phyloP scores from a whole-genome alignment of 2,329 filamentous ascomycete genomes.

The Furcasterigmium sp. region DNA sequence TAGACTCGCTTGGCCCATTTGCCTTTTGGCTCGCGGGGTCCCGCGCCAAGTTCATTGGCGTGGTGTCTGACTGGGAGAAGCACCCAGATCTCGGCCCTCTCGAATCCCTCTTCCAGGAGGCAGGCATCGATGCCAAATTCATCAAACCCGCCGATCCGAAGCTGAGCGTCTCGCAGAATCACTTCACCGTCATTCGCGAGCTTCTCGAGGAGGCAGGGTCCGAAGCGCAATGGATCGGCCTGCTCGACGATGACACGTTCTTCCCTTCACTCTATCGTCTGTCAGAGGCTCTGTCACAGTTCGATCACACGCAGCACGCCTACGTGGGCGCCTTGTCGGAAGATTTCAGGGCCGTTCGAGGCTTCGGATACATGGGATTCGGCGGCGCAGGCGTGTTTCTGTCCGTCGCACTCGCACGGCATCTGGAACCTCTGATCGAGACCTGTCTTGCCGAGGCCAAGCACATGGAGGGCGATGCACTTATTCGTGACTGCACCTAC shows the following conservation, averaged over 20 bases:
- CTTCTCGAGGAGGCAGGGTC: constrained; percentile 37
- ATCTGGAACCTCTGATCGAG: constrained; percentile 41
- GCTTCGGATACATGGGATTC: constrained; percentile 54
- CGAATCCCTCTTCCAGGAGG: constrained; percentile 19
- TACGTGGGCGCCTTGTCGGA: constrained; percentile 57
- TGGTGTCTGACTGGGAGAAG: constrained; percentile 36
- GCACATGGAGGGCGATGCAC: constrained; percentile 44
- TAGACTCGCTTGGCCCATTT: constrained; percentile 44
- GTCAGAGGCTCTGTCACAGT: constrained; percentile 36
- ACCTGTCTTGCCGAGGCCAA: constrained; percentile 39
- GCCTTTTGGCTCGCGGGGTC: constrained; percentile 50
- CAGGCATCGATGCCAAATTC: constrained; percentile 27
- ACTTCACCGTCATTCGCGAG: constrained; percentile 50
- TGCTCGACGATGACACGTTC: constrained; percentile 61
- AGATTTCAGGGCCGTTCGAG: constrained; percentile 42
- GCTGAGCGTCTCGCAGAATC: constrained; percentile 44
- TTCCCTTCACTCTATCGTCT: constrained; percentile 50
- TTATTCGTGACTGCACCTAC: constrained; percentile 53
- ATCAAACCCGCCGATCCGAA: constrained; percentile 24
- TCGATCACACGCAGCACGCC: constrained; percentile 41
- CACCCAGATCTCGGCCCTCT: constrained; percentile 23
- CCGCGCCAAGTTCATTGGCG: constrained; percentile 44
- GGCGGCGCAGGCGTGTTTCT: constrained; percentile 58
- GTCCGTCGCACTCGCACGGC: constrained; percentile 42
- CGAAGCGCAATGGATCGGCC: constrained; percentile 46